Conservation (phyloP, 2,329 filamentous ascomycete species). For the Cadophora sp. region DNA sequence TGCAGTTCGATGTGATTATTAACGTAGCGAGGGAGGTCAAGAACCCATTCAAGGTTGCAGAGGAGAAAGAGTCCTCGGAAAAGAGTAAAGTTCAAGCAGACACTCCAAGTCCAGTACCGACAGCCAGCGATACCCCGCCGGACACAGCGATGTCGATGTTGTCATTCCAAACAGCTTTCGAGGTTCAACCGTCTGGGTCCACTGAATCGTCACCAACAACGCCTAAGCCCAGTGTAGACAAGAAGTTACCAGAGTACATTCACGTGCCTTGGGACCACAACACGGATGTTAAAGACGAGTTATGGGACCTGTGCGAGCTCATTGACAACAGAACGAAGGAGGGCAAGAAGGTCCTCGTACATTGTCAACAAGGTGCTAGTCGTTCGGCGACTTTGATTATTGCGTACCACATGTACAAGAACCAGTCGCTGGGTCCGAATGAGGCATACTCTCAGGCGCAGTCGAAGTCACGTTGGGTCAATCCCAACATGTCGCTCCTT, state of each 20-base stretch:
- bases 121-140: conserved; percentile 31
- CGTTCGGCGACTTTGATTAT: conserved; percentile 87
- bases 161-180: conserved; percentile 67
- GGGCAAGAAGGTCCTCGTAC: conserved; percentile 80
- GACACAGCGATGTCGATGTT: conserved; percentile 64
- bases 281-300: conserved; percentile 80
- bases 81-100: conserved; percentile 38
- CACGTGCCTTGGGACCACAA: conserved; percentile 91
- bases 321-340: conserved; percentile 76
- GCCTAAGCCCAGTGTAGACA: conserved; percentile 56
- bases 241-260: conserved; percentile 77
- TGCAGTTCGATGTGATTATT: conserved; percentile 81
- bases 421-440: conserved; percentile 78
- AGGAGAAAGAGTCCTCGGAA: conserved; percentile 43
- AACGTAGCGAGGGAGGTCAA: conserved; percentile 84
- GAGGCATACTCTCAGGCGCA: conserved; percentile 85
- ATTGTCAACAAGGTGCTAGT: conserved; percentile 87
- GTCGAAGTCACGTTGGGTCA: conserved; percentile 84
- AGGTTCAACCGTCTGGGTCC: conserved; percentile 52
- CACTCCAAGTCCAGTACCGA: conserved; percentile 16
- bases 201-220: conserved; percentile 56
- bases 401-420: conserved; percentile 82
- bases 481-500: conserved; percentile 90
- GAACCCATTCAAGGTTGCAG: conserved; percentile 68
- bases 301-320: conserved; percentile 76